phyloP scores from a whole-genome alignment of 164 flowering plant species.

The Buxus sempervirens region DNA sequence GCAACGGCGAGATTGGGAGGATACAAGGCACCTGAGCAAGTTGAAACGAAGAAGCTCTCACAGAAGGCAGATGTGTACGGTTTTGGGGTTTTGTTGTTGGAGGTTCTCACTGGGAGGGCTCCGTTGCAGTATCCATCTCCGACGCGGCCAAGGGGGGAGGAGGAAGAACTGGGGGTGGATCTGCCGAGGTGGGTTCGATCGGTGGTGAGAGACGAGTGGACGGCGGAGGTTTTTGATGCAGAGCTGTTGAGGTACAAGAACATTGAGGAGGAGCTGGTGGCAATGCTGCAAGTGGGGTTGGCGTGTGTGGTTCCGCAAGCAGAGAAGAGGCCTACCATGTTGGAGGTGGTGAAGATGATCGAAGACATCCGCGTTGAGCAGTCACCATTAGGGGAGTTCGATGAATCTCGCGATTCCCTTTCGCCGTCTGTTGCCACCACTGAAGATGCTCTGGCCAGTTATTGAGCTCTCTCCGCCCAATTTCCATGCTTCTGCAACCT shows the following conservation, averaged over 20 bases:
- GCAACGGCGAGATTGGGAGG: conserved; percentile 85
- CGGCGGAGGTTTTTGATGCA: conserved; percentile 86
- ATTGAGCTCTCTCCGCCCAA: conserved; percentile 15
- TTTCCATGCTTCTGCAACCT: no score
- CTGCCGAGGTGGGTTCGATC: conserved; percentile 90
- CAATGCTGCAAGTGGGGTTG: conserved; percentile 85
- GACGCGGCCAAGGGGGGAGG: conserved; percentile 28
- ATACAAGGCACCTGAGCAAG: conserved; percentile 89
- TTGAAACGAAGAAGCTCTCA: conserved; percentile 58
- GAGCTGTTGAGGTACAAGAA: conserved; percentile 90
- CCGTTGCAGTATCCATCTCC: conserved; percentile 57
- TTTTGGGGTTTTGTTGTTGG: conserved; percentile 79
- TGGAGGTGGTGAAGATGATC: conserved; percentile 76
- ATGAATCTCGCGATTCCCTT: conserved; percentile 71
- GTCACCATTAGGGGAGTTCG: conserved; percentile 83
- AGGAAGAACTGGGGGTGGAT: conserved; percentile 48
- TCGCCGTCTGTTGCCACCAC: conserved; percentile 77
- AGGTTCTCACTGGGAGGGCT: conserved; percentile 80
- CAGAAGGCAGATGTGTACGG: conserved; percentile 87
- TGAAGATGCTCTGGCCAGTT: conserved; percentile 52
- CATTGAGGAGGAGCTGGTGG: conserved; percentile 87
- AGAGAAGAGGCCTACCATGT: conserved; percentile 87
- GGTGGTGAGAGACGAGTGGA: conserved; percentile 95
- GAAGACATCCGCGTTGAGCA: conserved; percentile 91
- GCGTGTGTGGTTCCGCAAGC: conserved; percentile 71